Conservation (phyloP, 2,329 filamentous ascomycete species). For the Fusarium kyushuense region DNA sequence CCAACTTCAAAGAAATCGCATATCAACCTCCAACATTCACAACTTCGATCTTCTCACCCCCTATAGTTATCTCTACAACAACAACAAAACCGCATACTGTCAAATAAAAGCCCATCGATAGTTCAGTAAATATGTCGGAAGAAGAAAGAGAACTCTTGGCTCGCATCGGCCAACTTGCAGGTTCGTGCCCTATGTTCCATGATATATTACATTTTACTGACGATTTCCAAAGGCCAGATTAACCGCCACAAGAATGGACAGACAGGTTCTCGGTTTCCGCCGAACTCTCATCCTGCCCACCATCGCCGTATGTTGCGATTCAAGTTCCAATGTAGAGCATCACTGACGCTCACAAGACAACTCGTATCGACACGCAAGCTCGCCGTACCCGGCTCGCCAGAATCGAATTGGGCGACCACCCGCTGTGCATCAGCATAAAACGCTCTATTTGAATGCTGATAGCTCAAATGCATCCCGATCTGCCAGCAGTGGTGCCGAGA, state of each 20-base stretch:
- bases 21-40: conserved; percentile 6
- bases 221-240: conserved; percentile 72
- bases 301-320: conserved; percentile 53
- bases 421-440: conserved; percentile 61
- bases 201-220: conserved; percentile 41
- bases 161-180: conserved; percentile 65
- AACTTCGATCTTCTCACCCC: not conserved
- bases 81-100: not conserved
- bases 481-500: conserved; percentile 52
- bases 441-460: conserved; percentile 71
- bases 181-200: conserved; percentile 50
- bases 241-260: conserved; percentile 80
- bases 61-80: conserved; percentile 7
- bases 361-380: conserved; percentile 49
- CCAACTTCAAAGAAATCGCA: not conserved
- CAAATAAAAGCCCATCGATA: not conserved
- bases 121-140: conserved; percentile 55
- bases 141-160: conserved; percentile 67
- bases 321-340: not conserved
- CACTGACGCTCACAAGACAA: conserved; percentile 48
- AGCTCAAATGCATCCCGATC: conserved; percentile 55
- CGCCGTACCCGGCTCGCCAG: conserved; percentile 52
- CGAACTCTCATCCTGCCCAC: conserved; percentile 46
- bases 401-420: conserved; percentile 54
- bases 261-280: conserved; percentile 53